Evolutionary conservation across 2,329 filamentous ascomycete genomes (phyloP).

Genomic region (Apiospora hydei): DNA sequence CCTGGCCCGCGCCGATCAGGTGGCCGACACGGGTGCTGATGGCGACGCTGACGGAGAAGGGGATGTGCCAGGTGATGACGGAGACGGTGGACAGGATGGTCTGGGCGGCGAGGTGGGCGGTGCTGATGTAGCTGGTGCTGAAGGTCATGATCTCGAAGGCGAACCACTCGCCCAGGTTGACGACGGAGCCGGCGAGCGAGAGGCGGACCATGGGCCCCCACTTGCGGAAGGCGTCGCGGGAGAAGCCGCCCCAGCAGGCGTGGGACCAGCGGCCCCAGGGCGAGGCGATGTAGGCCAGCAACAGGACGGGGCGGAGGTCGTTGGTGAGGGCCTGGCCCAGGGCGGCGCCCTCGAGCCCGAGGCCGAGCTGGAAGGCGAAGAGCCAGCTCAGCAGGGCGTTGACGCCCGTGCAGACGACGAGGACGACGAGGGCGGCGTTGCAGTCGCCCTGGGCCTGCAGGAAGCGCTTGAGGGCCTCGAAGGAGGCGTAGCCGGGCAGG

Average conservation of each 20-base stretch:
- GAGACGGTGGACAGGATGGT: conserved; percentile 50
- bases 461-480: conserved; percentile 62
- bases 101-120: conserved; percentile 51
- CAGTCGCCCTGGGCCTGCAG: conserved; percentile 63
- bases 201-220: conserved; percentile 51
- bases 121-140: conserved; percentile 53
- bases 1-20: conserved; percentile 47
- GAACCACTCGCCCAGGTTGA: conserved; percentile 52
- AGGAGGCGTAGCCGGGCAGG: conserved; percentile 60
- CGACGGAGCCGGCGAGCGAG: conserved; percentile 47
- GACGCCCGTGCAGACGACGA: conserved; percentile 55
- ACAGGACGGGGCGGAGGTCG: conserved; percentile 54
- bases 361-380: conserved; percentile 49
- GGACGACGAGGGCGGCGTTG: conserved; percentile 54
- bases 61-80: conserved; percentile 51
- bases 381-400: conserved; percentile 58
- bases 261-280: conserved; percentile 49
- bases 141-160: conserved; percentile 53
- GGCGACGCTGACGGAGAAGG: conserved; percentile 51
- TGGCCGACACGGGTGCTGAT: conserved; percentile 52
- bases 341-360: conserved; percentile 60
- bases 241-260: conserved; percentile 54
- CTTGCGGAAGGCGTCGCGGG: conserved; percentile 43
- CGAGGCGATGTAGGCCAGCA: conserved; percentile 52
- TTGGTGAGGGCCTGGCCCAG: conserved; percentile 57